These are phyloP conservation scores for Metschnikowia aberdeeniae DNA, from an alignment of 805 yeast species.

Conservation along the genomic window DNA sequence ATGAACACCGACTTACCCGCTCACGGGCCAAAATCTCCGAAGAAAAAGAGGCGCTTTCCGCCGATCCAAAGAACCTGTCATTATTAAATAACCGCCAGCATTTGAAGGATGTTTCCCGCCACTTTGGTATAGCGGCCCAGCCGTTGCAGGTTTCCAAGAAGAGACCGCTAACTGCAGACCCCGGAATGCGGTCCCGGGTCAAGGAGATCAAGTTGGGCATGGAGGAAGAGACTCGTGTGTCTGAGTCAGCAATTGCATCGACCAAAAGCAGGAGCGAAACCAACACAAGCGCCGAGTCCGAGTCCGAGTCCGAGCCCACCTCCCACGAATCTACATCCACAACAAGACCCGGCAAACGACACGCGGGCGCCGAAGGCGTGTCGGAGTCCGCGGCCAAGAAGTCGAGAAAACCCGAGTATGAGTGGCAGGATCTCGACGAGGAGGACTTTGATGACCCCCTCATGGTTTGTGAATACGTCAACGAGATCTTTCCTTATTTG, in stretches of 20 bases:
- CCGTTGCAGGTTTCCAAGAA: conserved; percentile 17
- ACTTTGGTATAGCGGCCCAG: conserved; percentile 22
- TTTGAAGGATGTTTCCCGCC: conserved; percentile 39
- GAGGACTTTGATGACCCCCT: conserved; percentile 67
- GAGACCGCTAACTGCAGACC: conserved; percentile 33
- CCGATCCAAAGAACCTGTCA: not conserved
- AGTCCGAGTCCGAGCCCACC: not conserved
- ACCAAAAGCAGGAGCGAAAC: no score
- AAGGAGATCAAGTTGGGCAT: conserved; percentile 8
- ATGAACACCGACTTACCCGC: conserved; percentile 34
- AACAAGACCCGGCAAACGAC: conserved; percentile 35
- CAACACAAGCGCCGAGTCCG: not conserved
- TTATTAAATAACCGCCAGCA: conserved; percentile 15
- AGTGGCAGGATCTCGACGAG: conserved; percentile 71
- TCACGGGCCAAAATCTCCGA: conserved; percentile 16
- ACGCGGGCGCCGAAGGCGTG: conserved; percentile 29
- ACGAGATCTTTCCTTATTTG: conserved; percentile 78
- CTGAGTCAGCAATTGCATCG: not conserved
- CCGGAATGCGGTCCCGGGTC: conserved; percentile 15
- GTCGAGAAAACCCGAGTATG: conserved; percentile 39
- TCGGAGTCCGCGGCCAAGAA: conserved; percentile 27
- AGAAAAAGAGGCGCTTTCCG: conserved; percentile 1
- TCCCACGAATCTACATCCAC: not conserved
- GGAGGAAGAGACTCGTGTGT: not conserved
- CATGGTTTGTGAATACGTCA: conserved; percentile 92